Conservation (phyloP, 208 protist genomes). For the Phytomonas sp. region DNA sequence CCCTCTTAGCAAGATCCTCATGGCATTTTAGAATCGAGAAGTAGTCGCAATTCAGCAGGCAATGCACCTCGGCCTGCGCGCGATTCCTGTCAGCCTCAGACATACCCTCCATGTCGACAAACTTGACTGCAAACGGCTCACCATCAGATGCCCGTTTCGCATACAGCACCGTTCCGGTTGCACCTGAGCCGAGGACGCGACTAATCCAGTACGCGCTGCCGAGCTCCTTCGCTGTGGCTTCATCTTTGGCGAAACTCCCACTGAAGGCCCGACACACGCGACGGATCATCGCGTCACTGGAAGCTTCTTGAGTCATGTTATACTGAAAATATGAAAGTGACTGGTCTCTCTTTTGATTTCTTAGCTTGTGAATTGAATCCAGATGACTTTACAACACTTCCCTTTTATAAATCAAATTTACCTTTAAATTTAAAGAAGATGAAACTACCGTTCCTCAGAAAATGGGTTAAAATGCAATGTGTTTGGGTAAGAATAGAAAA, state of each 20-base stretch:
- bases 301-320: neutral
- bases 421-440: neutral
- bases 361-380: neutral
- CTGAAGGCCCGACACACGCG: conserved; percentile 53
- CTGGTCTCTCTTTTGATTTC: neutral
- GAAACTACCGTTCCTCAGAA: neutral
- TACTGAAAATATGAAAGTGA: neutral
- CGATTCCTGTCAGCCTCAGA: conserved; percentile 68
- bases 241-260: conserved; percentile 59
- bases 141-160: conserved; percentile 49
- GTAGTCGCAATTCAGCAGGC: conserved; percentile 62
- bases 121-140: conserved; percentile 57
- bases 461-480: conserved; percentile 1
- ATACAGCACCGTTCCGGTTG: conserved; percentile 46
- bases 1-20: conserved; percentile 55
- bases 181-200: conserved; percentile 56
- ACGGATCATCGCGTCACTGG: conserved; percentile 58
- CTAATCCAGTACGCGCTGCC: conserved; percentile 76
- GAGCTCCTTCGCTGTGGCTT: conserved; percentile 45
- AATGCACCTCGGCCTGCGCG: conserved; percentile 54
- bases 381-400: neutral
- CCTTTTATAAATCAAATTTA: neutral
- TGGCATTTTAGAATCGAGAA: conserved; percentile 80
- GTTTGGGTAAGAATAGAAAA: neutral
- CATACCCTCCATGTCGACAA: conserved; percentile 67